phyloP scores from a whole-genome alignment of 2,329 filamentous ascomycete species.

The Botryotinia calthae region DNA sequence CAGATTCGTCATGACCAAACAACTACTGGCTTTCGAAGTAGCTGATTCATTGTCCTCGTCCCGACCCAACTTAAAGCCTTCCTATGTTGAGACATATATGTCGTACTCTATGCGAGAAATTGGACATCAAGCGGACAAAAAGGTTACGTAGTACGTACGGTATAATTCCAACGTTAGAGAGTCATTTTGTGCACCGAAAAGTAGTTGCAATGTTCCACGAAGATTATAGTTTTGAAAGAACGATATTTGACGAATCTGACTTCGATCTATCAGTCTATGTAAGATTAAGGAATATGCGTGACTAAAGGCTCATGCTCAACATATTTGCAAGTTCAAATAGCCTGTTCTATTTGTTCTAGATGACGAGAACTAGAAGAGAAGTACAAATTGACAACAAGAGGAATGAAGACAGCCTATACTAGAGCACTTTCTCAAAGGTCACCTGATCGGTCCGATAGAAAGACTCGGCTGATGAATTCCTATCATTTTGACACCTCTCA shows the following conservation, averaged over 20 bases:
- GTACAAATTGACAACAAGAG: background rate
- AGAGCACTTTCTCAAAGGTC: background rate
- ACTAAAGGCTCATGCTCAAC: background rate
- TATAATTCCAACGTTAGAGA: background rate
- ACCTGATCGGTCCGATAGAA: conserved; percentile 11
- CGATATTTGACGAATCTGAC: background rate
- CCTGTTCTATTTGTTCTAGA: background rate
- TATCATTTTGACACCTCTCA: conserved; percentile 7
- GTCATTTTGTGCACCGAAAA: background rate
- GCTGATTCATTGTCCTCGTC: background rate
- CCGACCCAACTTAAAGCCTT: background rate
- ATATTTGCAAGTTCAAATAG: background rate
- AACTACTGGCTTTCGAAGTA: background rate
- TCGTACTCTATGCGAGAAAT: background rate
- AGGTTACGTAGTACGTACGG: background rate
- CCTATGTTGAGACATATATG: background rate
- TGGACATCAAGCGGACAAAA: background rate
- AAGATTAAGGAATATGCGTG: background rate
- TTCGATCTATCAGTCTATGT: background rate
- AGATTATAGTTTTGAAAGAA: background rate
- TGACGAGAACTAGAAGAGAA: background rate
- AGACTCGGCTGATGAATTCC: conserved; percentile 7
- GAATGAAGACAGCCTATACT: background rate
- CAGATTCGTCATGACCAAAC: background rate
- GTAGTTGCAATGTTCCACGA: background rate